A percentile compares a stretch with the other conserved stretches of the same genome.
These are phyloP conservation scores for Saccharomyces paradoxus DNA, from an alignment of 805 yeast species.

Conservation along the genomic window DNA sequence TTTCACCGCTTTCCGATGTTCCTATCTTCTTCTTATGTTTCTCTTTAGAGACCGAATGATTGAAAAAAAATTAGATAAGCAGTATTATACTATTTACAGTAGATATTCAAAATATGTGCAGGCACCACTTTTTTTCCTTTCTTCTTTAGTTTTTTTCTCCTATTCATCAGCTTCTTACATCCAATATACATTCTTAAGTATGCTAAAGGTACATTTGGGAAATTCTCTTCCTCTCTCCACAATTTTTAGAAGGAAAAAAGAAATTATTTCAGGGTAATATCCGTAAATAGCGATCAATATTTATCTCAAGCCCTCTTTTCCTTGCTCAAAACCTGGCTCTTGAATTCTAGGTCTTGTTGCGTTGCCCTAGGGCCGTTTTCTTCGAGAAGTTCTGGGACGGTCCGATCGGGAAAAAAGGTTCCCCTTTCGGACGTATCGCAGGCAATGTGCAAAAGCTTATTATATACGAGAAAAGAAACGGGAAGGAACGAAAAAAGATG, in stretches of 20 bases:
- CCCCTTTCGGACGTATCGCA: neutral
- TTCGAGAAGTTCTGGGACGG: neutral
- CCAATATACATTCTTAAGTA: neutral
- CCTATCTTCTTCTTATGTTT: neutral
- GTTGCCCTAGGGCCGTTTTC: neutral
- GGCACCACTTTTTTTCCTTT: neutral
- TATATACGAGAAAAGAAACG: neutral
- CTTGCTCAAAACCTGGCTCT: neutral
- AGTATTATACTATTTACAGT: neutral
- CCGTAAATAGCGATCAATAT: neutral
- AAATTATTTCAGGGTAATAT: neutral
- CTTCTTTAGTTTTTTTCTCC: neutral
- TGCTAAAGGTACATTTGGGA: neutral
- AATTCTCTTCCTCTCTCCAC: neutral
- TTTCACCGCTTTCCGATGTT: neutral
- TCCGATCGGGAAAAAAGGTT: neutral
- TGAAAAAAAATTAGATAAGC: neutral
- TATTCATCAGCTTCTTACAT: neutral
- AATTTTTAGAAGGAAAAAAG: neutral
- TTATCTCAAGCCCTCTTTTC: neutral
- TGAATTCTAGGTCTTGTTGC: neutral
- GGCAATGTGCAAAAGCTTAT: neutral
- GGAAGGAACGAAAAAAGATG: neutral
- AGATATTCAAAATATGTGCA: neutral
- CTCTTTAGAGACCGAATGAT: neutral